These are phyloP conservation scores for Daldinia bambusicola DNA, from an alignment of 495 filamentous ascomycete genomes.

Conservation along the genomic window DNA sequence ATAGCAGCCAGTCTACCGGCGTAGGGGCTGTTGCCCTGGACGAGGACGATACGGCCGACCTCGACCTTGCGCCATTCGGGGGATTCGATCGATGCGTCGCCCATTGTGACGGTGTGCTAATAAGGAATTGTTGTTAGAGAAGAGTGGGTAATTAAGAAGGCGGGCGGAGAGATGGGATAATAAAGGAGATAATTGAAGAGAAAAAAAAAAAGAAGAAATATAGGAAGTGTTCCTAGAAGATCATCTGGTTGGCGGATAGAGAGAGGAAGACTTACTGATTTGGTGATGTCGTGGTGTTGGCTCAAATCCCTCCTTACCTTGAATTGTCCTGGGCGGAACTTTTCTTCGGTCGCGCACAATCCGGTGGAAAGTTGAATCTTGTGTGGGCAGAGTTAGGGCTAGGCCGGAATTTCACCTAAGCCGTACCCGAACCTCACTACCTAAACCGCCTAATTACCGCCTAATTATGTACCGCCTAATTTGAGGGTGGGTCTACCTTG, in stretches of 20 bases:
- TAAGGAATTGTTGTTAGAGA: constrained; percentile 33
- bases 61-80: constrained; percentile 91
- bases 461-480: no score
- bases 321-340: constrained; percentile 40
- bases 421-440: constrained; percentile 35
- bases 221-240: neutral
- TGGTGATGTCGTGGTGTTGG: constrained; percentile 42
- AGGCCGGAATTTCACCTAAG: constrained; percentile 35
- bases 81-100: constrained; percentile 71
- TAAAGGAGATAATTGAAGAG: constrained; percentile 5
- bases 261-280: constrained; percentile 36
- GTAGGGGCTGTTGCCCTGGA: constrained; percentile 76
- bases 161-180: neutral
- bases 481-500: constrained; percentile 16
- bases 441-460: no score
- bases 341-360: constrained; percentile 39
- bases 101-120: constrained; percentile 57
- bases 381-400: constrained; percentile 44
- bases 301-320: constrained; percentile 39
- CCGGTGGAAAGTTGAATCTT: constrained; percentile 38
- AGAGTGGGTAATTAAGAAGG: constrained; percentile 4
- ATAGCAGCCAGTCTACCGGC: constrained; percentile 88
- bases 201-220: neutral
- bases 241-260: constrained; percentile 1
- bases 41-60: constrained; percentile 93